Percentiles rank a stretch among this genome's conserved stretches.
Evolutionary conservation across 2,329 filamentous ascomycete genomes (phyloP).

Genomic region (Fusarium continuum): DNA sequence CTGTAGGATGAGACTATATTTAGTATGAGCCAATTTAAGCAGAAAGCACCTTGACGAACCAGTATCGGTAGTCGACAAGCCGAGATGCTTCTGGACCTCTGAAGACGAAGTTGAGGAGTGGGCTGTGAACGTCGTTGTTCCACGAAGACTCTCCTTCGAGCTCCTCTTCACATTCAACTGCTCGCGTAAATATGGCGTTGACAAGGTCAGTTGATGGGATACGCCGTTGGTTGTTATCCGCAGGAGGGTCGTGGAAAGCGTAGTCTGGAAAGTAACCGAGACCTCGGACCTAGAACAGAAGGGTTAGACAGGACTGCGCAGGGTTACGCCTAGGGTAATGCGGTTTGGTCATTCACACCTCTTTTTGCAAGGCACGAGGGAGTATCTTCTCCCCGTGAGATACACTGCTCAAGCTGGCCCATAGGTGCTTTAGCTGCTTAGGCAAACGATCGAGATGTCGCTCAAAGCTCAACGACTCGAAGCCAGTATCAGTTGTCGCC

Average conservation of each 20-base stretch:
- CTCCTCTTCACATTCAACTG: background rate
- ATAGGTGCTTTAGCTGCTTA: background rate
- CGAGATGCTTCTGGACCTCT: background rate
- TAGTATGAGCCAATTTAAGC: too few relatives aligned
- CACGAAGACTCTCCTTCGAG: slow-evolving; percentile 8
- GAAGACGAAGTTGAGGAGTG: background rate
- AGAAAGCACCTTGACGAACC: too few relatives aligned
- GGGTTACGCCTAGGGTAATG: too few relatives aligned
- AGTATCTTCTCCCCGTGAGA: background rate
- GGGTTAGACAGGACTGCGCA: background rate
- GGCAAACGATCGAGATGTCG: background rate
- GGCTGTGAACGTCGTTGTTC: slow-evolving; percentile 7
- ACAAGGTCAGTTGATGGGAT: background rate
- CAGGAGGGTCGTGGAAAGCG: background rate
- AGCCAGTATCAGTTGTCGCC: background rate
- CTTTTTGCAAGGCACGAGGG: background rate
- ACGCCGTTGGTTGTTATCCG: background rate
- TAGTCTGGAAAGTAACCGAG: background rate
- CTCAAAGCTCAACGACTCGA: background rate
- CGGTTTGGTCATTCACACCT: background rate
- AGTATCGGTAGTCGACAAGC: background rate
- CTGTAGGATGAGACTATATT: background rate
- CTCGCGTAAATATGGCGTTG: background rate
- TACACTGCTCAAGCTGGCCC: background rate
- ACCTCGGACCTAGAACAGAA: background rate